These are phyloP conservation scores for Fusarium staphyleae DNA, from an alignment of 2,329 filamentous ascomycete species.

Conservation along the genomic window DNA sequence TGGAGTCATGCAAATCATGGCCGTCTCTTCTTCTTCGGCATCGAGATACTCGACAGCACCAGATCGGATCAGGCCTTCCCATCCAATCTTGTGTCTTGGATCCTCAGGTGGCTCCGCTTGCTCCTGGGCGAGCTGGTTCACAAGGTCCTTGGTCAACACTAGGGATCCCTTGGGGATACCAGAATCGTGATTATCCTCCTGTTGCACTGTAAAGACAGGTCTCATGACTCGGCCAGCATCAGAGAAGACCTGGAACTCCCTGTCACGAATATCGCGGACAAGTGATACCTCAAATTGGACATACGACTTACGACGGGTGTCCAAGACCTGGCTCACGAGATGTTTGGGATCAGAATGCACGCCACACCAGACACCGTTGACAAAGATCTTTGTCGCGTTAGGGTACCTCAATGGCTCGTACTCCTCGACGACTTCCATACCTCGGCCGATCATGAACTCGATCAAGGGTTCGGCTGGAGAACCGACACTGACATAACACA, in stretches of 20 bases:
- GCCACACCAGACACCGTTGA: constrained; percentile 98
- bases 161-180: constrained; percentile 70
- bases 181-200: constrained; percentile 76
- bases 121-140: constrained; percentile 75
- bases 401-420: constrained; percentile 87
- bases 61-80: constrained; percentile 82
- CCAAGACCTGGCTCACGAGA: constrained; percentile 79
- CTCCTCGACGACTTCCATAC: constrained; percentile 96
- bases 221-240: constrained; percentile 95
- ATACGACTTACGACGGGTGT: constrained; percentile 79
- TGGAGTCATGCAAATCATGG: constrained; percentile 99
- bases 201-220: constrained; percentile 92
- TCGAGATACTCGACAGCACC: constrained; percentile 96
- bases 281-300: constrained; percentile 93
- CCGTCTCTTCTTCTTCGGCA: constrained; percentile 96
- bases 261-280: constrained; percentile 93
- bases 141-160: constrained; percentile 82
- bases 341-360: constrained; percentile 89
- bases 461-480: constrained; percentile 92
- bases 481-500: constrained; percentile 98
- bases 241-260: constrained; percentile 98
- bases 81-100: constrained; percentile 74
- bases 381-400: constrained; percentile 95
- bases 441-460: constrained; percentile 83
- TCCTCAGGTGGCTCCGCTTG: constrained; percentile 72